Evolutionary conservation across 176 grass and related monocot genomes (phyloP).

Genomic region (Coix lacrymajobi): DNA sequence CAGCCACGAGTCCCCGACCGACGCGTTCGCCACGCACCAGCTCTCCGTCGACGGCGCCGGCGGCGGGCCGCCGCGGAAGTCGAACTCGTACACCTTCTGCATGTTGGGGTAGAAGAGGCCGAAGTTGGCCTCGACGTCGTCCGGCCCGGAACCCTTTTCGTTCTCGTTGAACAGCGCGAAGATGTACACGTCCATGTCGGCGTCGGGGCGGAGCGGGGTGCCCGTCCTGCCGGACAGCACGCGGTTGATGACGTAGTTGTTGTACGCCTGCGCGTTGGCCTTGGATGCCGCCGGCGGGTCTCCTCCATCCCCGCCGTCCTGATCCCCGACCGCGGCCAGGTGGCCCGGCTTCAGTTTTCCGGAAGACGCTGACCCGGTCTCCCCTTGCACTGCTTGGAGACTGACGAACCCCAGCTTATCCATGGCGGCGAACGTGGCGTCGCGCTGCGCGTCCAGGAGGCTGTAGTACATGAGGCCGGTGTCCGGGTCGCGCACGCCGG

Average conservation of each 20-base stretch:
- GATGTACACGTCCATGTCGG: slow-evolving; percentile 45
- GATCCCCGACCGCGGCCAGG: no score
- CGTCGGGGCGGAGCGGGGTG: slow-evolving; percentile 42
- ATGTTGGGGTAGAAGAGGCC: slow-evolving; percentile 59
- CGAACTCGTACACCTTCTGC: slow-evolving; percentile 54
- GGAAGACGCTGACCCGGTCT: no score
- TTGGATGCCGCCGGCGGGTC: neutral
- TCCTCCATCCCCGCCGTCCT: no score
- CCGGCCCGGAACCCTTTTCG: slow-evolving; percentile 28
- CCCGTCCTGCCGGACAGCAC: slow-evolving; percentile 42
- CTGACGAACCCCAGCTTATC: neutral
- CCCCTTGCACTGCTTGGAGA: no score
- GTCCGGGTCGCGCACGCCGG: neutral
- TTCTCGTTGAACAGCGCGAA: slow-evolving; percentile 84
- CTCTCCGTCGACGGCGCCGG: neutral
- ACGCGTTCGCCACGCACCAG: slow-evolving; percentile 42
- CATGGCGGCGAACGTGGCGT: slow-evolving; percentile 43
- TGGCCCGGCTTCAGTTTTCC: no score
- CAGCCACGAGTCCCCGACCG: neutral
- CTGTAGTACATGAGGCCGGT: slow-evolving; percentile 38
- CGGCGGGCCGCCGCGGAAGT: slow-evolving; percentile 17
- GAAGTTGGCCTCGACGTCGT: slow-evolving; percentile 51
- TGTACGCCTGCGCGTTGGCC: slow-evolving; percentile 46
- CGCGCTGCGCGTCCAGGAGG: slow-evolving; percentile 62
- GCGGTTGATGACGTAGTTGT: slow-evolving; percentile 42